Evolutionary conservation across 148 eudicot species (phyloP).

Genomic region (Hydrangea macrophylla): DNA sequence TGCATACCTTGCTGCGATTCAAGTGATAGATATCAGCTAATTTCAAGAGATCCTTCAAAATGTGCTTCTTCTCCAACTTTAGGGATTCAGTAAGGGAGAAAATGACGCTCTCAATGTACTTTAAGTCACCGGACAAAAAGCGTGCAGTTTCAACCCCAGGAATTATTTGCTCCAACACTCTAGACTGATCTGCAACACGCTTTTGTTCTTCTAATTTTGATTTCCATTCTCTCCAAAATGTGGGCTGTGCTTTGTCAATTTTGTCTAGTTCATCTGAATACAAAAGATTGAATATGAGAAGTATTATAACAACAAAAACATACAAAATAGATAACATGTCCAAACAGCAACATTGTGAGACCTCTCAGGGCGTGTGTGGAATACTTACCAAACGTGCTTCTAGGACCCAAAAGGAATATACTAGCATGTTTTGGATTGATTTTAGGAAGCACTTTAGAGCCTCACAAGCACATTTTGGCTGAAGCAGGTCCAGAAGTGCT

Average conservation of each 20-base stretch:
- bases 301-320: conserved; percentile 17
- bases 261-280: conserved; percentile 67
- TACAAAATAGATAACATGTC: neutral
- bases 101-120: conserved; percentile 60
- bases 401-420: too few relatives aligned
- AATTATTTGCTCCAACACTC: conserved; percentile 82
- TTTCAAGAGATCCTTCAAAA: conserved; percentile 64
- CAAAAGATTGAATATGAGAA: conserved; percentile 17
- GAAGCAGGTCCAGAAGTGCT: too few relatives aligned
- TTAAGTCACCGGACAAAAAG: conserved; percentile 69
- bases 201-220: conserved; percentile 82
- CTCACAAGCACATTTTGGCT: too few relatives aligned
- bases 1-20: conserved; percentile 64
- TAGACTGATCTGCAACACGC: conserved; percentile 70
- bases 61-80: conserved; percentile 66
- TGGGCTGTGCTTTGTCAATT: conserved; percentile 70
- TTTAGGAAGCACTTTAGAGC: too few relatives aligned
- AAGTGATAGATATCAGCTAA: conserved; percentile 67
- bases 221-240: conserved; percentile 99
- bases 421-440: too few relatives aligned
- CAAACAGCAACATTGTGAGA: neutral
- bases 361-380: too few relatives aligned
- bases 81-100: conserved; percentile 72
- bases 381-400: too few relatives aligned
- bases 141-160: conserved; percentile 87